Evolutionary conservation across 108 stramenopile species (phyloP).

Genomic region (Cyclotella sp.): DNA sequence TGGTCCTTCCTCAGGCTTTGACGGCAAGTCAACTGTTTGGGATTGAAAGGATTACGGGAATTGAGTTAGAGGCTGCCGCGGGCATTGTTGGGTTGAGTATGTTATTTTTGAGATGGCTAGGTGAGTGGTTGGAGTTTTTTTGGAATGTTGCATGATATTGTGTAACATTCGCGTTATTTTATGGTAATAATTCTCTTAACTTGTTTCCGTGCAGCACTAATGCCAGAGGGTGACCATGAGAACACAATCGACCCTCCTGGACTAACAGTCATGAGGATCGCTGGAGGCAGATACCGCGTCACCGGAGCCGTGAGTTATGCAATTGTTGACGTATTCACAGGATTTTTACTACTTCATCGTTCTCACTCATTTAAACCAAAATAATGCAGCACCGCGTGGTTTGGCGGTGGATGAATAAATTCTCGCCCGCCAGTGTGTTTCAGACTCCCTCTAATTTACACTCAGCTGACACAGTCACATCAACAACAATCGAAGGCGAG

Average conservation of each 20-base stretch:
- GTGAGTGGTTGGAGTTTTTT: slow-evolving; percentile 27
- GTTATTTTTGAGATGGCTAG: slow-evolving; percentile 84
- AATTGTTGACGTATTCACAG: background rate
- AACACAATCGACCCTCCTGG: slow-evolving; percentile 90
- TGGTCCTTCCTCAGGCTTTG: slow-evolving; percentile 85
- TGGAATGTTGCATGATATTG: background rate
- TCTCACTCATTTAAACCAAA: background rate
- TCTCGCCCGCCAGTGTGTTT: slow-evolving; percentile 52
- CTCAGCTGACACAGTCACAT: background rate
- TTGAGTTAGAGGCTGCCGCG: slow-evolving; percentile 88
- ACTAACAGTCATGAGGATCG: slow-evolving; percentile 89
- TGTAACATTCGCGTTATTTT: background rate
- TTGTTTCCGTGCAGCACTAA: slow-evolving; percentile 58
- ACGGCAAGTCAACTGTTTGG: slow-evolving; percentile 91
- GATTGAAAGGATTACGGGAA: slow-evolving; percentile 78
- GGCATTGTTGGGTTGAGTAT: slow-evolving; percentile 78
- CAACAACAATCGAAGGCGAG: slow-evolving; percentile 9
- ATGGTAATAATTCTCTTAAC: background rate
- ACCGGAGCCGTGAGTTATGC: slow-evolving; percentile 62
- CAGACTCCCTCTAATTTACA: background rate
- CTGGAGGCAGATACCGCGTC: slow-evolving; percentile 87
- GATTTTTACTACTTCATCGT: background rate
- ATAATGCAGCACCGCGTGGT: slow-evolving; percentile 69
- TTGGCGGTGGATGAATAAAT: slow-evolving; percentile 93
- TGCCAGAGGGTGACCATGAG: slow-evolving; percentile 90